Conservation (phyloP, 2,329 filamentous ascomycete species). For the Aspergillus felis region DNA sequence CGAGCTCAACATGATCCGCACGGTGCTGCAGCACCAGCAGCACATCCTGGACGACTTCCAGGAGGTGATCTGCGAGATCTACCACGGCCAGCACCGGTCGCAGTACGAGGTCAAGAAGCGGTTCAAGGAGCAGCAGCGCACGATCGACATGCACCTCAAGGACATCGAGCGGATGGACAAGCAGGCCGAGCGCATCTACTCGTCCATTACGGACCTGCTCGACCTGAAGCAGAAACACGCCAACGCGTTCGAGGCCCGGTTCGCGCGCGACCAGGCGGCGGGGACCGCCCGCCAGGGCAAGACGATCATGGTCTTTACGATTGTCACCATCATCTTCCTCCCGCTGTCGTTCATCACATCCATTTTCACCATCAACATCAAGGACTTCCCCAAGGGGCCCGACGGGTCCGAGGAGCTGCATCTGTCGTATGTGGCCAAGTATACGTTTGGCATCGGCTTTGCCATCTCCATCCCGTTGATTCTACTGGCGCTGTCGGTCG, state of each 20-base stretch:
- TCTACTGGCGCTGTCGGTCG: conserved; percentile 44
- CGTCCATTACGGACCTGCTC: conserved; percentile 58
- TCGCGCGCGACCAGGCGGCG: conserved; percentile 54
- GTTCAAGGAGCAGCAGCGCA: conserved; percentile 55
- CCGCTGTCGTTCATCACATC: conserved; percentile 54
- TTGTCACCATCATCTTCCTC: conserved; percentile 57
- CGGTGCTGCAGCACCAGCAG: conserved; percentile 36
- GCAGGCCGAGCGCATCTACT: conserved; percentile 58
- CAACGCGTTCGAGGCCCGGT: conserved; percentile 63
- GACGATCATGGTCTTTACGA: conserved; percentile 57
- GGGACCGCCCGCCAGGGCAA: conserved; percentile 56
- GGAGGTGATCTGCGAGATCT: conserved; percentile 34
- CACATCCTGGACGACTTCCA: conserved; percentile 34
- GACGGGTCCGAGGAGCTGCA: conserved; percentile 36
- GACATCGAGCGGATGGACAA: conserved; percentile 63
- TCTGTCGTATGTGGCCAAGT: conserved; percentile 51
- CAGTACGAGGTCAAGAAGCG: conserved; percentile 51
- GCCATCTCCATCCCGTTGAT: conserved; percentile 51
- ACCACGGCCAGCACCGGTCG: conserved; percentile 29
- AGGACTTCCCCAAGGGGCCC: conserved; percentile 42
- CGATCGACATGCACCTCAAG: conserved; percentile 55
- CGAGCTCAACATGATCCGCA: conserved; percentile 60
- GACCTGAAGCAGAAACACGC: conserved; percentile 68
- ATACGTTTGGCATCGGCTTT: conserved; percentile 54
- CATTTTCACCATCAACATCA: conserved; percentile 54